Evolutionary conservation across 2,329 filamentous ascomycete species (phyloP), one percentile per base, ranked within the genome.

Genomic region (Epichloe baconii): DNA sequence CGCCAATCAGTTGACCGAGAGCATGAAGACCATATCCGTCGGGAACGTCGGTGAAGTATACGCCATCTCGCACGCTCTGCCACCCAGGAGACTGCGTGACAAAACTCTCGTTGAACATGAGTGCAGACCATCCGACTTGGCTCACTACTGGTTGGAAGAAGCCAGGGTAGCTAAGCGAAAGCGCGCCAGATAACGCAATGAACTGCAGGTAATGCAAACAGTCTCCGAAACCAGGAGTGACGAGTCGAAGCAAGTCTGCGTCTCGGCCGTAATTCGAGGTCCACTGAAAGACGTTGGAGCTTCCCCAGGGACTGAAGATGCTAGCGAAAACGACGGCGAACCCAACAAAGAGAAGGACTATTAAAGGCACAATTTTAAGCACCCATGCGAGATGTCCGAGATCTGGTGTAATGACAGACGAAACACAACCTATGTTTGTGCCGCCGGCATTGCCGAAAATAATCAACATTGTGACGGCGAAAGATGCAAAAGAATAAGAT

Each of bases 141-240:
- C 90, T 95, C 52, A 91, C 80, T 7, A 88, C 85, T 4, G 93
- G 93, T 64, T 95, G 91, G 64, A 89, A 98, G 64, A 86, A 98
- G 11, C 93, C 93, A 0, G 93, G 93, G 61, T 97, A 98, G 58
- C 84, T 82, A 56, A 98, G 73, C 7, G 85, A 88, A 52, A 98
- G 73, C 38, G 85, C 83, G n/a, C 91, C 91, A 0, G 89, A 93
- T 53, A 98, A 71, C 21, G 87, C 83, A 50, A 93, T 76, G 60
- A 95, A 98, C 64, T 98, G 93, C 17, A 98, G 86, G 65, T 98
- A 97, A 67, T 97, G 90, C 51, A 98, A 75, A 62, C 93, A 98
- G 64, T 98, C 93, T 6, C 88, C 89, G 64, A 98, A 97, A 1
- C 93, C 93, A 5, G 93, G 93, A 0, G 93, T 98, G 36, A 98